These are phyloP conservation scores for Trichoderma koningiopsis DNA, from an alignment of 2,329 filamentous ascomycete genomes.

Conservation along the genomic window DNA sequence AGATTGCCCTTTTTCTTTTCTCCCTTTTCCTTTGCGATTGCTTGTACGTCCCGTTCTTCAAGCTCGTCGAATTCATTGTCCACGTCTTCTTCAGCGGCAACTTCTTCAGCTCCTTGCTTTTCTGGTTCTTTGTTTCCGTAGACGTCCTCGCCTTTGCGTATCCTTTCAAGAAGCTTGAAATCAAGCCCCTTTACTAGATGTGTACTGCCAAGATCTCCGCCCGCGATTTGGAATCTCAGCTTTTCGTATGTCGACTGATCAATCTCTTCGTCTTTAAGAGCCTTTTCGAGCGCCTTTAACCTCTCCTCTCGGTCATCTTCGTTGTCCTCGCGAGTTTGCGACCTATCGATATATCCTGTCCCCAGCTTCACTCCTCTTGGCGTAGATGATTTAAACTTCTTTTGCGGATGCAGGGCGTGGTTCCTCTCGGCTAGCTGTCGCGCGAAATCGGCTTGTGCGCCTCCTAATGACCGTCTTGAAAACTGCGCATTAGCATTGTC, in stretches of 20 bases:
- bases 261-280: slow-evolving; percentile 81
- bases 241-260: slow-evolving; percentile 77
- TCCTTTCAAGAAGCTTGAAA: slow-evolving; percentile 72
- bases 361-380: slow-evolving; percentile 83
- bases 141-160: slow-evolving; percentile 70
- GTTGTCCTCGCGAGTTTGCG: slow-evolving; percentile 62
- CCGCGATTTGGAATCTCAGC: slow-evolving; percentile 74
- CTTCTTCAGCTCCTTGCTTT: slow-evolving; percentile 35
- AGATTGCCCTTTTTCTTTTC: slow-evolving; percentile 64
- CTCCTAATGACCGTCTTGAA: slow-evolving; percentile 62
- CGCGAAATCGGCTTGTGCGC: slow-evolving; percentile 69
- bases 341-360: slow-evolving; percentile 80
- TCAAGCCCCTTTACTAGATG: slow-evolving; percentile 93
- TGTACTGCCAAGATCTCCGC: slow-evolving; percentile 77
- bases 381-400: slow-evolving; percentile 75
- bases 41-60: slow-evolving; percentile 56
- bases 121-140: slow-evolving; percentile 42
- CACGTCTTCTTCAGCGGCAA: slow-evolving; percentile 43
- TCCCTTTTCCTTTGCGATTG: slow-evolving; percentile 53
- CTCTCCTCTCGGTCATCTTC: slow-evolving; percentile 62
- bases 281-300: slow-evolving; percentile 77
- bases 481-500: slow-evolving; percentile 31
- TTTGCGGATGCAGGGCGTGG: slow-evolving; percentile 57
- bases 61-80: slow-evolving; percentile 69
- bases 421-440: slow-evolving; percentile 79